A percentile compares a stretch with the other conserved stretches of the same genome.
phyloP scores from a whole-genome alignment of 768 basidiomycete species.

The Mrakia frigida region DNA sequence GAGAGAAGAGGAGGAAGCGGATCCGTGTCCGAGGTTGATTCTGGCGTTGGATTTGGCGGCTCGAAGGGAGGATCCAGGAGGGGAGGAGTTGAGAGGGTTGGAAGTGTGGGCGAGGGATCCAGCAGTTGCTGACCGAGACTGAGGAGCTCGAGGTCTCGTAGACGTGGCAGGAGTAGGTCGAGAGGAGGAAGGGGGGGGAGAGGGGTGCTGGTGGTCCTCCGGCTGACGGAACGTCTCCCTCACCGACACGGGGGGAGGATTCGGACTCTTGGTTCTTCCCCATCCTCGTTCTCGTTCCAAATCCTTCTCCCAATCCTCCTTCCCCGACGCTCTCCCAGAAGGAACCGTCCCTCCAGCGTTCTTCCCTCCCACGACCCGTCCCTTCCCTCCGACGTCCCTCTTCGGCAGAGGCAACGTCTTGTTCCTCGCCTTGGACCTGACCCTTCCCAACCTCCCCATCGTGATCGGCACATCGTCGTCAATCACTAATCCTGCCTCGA shows the following conservation, averaged over 20 bases:
- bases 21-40: neutral
- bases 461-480: constrained; percentile 56
- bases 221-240: constrained; percentile 4
- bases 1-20: neutral
- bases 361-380: neutral
- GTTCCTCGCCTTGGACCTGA: constrained; percentile 18
- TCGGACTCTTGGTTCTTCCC: constrained; percentile 21
- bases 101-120: constrained; percentile 7
- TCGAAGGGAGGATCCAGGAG: neutral
- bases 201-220: neutral
- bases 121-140: constrained; percentile 5
- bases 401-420: constrained; percentile 27
- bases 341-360: neutral
- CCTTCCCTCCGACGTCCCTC: neutral
- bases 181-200: neutral
- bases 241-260: neutral
- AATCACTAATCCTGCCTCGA: constrained; percentile 76
- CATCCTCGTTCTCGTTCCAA: constrained; percentile 27
- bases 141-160: neutral
- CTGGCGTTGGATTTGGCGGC: neutral
- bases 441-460: constrained; percentile 15
- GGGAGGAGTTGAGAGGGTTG: neutral
- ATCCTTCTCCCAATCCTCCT: constrained; percentile 27
- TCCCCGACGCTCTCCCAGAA: neutral
- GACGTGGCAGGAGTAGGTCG: neutral